A percentile compares a stretch with the other conserved stretches of the same genome.
phyloP scores from a whole-genome alignment of 2,329 filamentous ascomycete species.

The Ophiocordyceps unilateralis region DNA sequence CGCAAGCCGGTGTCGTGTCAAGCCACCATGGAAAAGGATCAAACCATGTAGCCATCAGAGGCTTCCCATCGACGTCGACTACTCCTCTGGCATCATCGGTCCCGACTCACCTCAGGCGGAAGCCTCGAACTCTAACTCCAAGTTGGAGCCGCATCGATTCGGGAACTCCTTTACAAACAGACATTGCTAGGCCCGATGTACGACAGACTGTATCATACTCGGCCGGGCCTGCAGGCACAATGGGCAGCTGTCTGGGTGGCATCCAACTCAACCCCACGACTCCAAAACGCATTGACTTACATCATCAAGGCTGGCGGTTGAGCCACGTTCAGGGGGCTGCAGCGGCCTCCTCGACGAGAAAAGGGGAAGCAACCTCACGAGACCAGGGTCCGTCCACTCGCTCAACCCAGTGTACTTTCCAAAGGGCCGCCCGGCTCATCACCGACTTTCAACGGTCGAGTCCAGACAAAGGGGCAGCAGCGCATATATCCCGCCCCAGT shows the following conservation, averaged over 20 bases:
- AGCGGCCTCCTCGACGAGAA: background rate
- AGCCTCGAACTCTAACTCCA: background rate
- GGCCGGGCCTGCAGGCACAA: background rate
- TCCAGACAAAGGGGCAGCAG: too few species aligned
- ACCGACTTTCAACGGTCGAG: too few species aligned
- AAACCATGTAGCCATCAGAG: background rate
- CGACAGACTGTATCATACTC: background rate
- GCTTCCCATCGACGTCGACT: conserved; percentile 4
- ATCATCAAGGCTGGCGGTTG: background rate
- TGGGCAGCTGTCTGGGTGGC: background rate
- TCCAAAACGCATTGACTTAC: background rate
- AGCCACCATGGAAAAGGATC: background rate
- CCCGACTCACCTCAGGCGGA: conserved; percentile 3
- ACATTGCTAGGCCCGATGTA: background rate
- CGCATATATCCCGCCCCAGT: too few species aligned
- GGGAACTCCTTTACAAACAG: background rate
- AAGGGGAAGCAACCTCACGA: background rate
- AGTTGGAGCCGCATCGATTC: background rate
- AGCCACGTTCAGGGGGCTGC: background rate
- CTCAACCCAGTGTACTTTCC: too few species aligned
- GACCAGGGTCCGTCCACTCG: background rate
- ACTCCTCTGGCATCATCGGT: conserved; percentile 9
- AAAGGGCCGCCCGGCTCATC: too few species aligned
- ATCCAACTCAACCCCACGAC: background rate
- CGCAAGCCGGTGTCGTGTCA: background rate